These are phyloP conservation scores for Suhomyces sp. DNA, from an alignment of 805 yeast genomes.

Conservation along the genomic window DNA sequence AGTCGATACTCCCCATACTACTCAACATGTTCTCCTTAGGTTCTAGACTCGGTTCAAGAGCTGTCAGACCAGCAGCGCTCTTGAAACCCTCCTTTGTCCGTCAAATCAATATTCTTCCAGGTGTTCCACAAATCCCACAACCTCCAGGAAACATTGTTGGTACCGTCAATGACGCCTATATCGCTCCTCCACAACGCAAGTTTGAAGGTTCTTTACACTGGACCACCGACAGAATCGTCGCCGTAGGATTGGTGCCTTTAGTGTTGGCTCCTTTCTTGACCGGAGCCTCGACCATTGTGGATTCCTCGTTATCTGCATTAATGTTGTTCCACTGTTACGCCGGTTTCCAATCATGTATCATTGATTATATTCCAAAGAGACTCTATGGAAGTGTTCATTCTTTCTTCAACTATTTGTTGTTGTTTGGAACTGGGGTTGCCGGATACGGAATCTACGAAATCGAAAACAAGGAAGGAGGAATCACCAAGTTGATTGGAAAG, in stretches of 20 bases:
- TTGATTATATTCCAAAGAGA: conserved; percentile 75
- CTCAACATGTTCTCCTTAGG: too few relatives aligned
- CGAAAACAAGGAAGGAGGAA: conserved; percentile 67
- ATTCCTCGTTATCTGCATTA: conserved; percentile 54
- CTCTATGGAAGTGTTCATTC: conserved; percentile 67
- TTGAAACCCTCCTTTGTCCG: conserved; percentile 9
- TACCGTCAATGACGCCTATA: conserved; percentile 69
- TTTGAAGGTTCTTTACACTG: conserved; percentile 72
- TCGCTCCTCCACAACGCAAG: conserved; percentile 55
- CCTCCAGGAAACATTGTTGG: conserved; percentile 77
- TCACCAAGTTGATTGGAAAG: conserved; percentile 47
- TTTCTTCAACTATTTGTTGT: conserved; percentile 57
- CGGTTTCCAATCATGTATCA: conserved; percentile 76
- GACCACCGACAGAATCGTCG: conserved; percentile 64
- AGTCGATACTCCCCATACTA: too few relatives aligned
- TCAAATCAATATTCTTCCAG: conserved; percentile 24
- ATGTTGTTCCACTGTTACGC: conserved; percentile 64
- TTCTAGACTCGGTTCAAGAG: too few relatives aligned
- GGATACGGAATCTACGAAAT: conserved; percentile 70
- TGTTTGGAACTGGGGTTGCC: conserved; percentile 62
- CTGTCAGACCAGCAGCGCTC: too few relatives aligned
- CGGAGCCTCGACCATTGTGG: conserved; percentile 52
- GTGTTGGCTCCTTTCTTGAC: conserved; percentile 59
- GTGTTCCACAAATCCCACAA: conserved; percentile 54
- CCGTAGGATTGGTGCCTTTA: conserved; percentile 63